phyloP scores from a whole-genome alignment of 306 rosid species.

The Gynostemma pentaphyllum region DNA sequence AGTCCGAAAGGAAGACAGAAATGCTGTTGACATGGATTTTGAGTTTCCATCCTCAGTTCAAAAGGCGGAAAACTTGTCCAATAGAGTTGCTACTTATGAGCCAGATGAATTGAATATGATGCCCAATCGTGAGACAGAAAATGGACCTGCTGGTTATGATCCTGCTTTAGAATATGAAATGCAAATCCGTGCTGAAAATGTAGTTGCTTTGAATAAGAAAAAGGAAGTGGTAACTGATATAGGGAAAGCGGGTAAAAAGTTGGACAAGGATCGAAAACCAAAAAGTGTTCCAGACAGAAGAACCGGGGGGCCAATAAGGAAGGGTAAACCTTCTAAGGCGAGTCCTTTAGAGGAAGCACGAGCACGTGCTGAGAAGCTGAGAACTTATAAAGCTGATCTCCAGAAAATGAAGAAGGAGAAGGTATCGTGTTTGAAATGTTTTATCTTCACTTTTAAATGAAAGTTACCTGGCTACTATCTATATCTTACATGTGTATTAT shows the following conservation, averaged over 20 bases:
- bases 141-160: constrained; percentile 49
- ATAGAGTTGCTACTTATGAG: constrained; percentile 35
- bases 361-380: constrained; percentile 82
- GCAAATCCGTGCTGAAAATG: constrained; percentile 37
- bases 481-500: background rate
- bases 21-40: constrained; percentile 69
- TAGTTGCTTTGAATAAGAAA: constrained; percentile 29
- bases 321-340: constrained; percentile 66
- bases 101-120: constrained; percentile 75
- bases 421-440: constrained; percentile 28
- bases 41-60: constrained; percentile 44
- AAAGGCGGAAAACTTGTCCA: constrained; percentile 32
- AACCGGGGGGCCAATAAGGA: constrained; percentile 72
- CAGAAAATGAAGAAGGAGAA: constrained; percentile 95
- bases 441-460: constrained; percentile 11
- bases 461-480: background rate
- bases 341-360: constrained; percentile 96
- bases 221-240: constrained; percentile 30
- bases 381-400: constrained; percentile 90
- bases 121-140: constrained; percentile 71
- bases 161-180: constrained; percentile 87
- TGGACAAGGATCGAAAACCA: constrained; percentile 51
- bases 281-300: constrained; percentile 46
- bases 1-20: constrained; percentile 42
- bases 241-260: constrained; percentile 45